phyloP scores from a whole-genome alignment of 1,284 basidiomycete species.

The Cryptococcus sp. region DNA sequence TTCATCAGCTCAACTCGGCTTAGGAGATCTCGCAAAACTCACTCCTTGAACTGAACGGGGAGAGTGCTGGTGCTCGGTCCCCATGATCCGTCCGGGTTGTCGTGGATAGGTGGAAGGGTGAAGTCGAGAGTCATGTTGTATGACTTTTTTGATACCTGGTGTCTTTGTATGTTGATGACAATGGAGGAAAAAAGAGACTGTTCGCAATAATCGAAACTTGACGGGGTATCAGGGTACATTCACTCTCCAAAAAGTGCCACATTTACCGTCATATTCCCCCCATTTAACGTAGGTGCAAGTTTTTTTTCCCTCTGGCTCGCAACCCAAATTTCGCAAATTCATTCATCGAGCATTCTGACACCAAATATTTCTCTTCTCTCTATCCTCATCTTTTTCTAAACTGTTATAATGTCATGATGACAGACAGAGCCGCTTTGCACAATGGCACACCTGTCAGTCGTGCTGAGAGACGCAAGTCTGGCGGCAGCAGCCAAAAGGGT shows the following conservation, averaged over 20 bases:
- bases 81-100: constrained; percentile 54
- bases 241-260: not conserved
- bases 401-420: constrained; percentile 19
- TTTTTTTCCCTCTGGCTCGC: not conserved
- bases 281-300: not conserved
- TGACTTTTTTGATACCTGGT: constrained; percentile 4
- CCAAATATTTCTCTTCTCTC: not conserved
- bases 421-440: constrained; percentile 15
- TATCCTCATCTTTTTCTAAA: not conserved
- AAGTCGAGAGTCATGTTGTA: constrained; percentile 47
- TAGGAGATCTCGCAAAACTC: constrained; percentile 11
- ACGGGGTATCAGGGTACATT: not conserved
- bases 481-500: constrained; percentile 2
- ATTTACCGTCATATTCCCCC: not conserved
- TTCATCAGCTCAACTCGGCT: not conserved
- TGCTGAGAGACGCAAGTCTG: not conserved
- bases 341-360: not conserved
- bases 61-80: constrained; percentile 51
- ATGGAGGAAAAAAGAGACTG: constrained; percentile 1
- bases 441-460: constrained; percentile 5
- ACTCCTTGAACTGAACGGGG: constrained; percentile 54
- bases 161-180: constrained; percentile 3
- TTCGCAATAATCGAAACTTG: not conserved
- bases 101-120: constrained; percentile 51
- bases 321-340: constrained; percentile 2